Conservation (phyloP, 805 yeast species). For the Myxozyma mucilagina region DNA sequence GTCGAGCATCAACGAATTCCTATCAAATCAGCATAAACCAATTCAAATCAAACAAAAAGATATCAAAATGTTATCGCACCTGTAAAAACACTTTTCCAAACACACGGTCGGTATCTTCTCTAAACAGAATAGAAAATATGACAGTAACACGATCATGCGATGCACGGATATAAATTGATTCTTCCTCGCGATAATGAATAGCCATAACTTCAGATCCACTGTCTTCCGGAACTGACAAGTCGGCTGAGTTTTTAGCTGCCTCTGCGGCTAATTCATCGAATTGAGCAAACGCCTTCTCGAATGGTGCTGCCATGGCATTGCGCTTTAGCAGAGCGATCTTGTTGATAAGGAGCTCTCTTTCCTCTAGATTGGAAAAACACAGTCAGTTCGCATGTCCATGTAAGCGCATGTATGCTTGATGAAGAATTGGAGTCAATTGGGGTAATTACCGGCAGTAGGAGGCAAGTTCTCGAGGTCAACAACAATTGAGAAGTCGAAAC, state of each 20-base stretch:
- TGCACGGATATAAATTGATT: constrained; percentile 85
- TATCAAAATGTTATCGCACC: constrained; percentile 19
- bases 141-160: constrained; percentile 96
- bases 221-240: constrained; percentile 46
- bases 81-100: constrained; percentile 87
- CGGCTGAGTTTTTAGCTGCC: constrained; percentile 42
- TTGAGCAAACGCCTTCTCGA: constrained; percentile 77
- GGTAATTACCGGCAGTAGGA: constrained; percentile 34
- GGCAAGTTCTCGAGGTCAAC: constrained; percentile 56
- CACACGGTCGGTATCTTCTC: constrained; percentile 93
- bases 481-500: constrained; percentile 76
- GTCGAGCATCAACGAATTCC: constrained; percentile 49
- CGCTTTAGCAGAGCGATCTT: constrained; percentile 78
- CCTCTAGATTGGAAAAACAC: constrained; percentile 40
- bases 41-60: background rate
- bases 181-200: constrained; percentile 88
- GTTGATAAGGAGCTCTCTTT: constrained; percentile 55
- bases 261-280: constrained; percentile 64
- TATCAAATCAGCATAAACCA: background rate
- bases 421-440: background rate
- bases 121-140: constrained; percentile 88
- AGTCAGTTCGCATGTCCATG: background rate
- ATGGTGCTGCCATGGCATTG: constrained; percentile 89
- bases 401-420: background rate
- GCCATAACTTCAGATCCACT: constrained; percentile 59